Conservation (phyloP, 441 rosid species). For the Populus trichocarpa region DNA sequence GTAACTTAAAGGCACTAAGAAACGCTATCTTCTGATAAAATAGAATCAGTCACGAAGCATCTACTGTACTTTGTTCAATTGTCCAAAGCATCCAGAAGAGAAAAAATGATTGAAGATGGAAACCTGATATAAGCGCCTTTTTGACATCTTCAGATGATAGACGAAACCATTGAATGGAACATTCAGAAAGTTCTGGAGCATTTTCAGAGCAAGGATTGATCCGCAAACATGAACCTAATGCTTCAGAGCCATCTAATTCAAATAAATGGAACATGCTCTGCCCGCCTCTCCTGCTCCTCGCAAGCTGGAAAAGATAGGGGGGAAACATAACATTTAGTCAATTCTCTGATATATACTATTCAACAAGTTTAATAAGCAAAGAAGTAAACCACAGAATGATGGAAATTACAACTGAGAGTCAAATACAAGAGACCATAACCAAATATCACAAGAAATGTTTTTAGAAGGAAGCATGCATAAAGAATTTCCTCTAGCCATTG, state of each 20-base stretch:
- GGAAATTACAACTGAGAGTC: not conserved
- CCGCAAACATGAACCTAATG: constrained; percentile 70
- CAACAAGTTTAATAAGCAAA: not conserved
- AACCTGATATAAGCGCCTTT: constrained; percentile 87
- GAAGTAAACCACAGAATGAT: not conserved
- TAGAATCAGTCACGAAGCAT: not conserved
- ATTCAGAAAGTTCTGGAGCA: constrained; percentile 69
- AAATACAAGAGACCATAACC: too few species aligned
- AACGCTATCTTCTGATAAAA: not conserved
- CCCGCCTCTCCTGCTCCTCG: constrained; percentile 57
- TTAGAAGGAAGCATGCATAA: not conserved
- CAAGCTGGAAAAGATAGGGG: constrained; percentile 45
- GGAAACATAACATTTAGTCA: constrained; percentile 12
- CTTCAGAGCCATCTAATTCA: constrained; percentile 86
- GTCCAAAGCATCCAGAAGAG: not conserved
- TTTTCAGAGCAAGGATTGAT: constrained; percentile 59
- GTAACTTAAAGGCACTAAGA: not conserved
- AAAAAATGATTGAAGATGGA: not conserved
- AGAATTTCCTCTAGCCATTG: not conserved
- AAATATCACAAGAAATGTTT: not conserved
- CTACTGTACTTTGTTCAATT: not conserved
- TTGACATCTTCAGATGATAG: constrained; percentile 71
- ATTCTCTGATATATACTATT: not conserved
- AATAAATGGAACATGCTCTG: constrained; percentile 43
- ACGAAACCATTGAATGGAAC: constrained; percentile 86